phyloP scores from a whole-genome alignment of 1,139 yeast genomes.

The Blastobotrys serpentis region DNA sequence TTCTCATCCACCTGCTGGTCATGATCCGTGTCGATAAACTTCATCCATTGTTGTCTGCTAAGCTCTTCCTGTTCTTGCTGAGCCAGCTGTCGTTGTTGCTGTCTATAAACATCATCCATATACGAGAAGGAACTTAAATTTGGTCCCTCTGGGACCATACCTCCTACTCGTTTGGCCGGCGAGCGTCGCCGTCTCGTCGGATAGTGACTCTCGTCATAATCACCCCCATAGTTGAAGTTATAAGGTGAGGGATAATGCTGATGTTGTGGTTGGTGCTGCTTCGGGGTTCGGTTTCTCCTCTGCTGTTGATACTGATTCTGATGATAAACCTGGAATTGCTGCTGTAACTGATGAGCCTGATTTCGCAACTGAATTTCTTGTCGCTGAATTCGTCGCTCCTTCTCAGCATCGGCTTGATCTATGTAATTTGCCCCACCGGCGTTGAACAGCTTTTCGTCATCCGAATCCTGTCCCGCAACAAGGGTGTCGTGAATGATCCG shows the following conservation, averaged over 20 bases:
- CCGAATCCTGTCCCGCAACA: constrained; percentile 18
- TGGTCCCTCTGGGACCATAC: constrained; percentile 3
- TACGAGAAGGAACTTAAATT: constrained; percentile 12
- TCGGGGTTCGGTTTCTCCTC: constrained; percentile 1
- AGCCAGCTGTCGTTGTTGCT: constrained; percentile 17
- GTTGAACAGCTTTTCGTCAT: constrained; percentile 9
- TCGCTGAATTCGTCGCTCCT: constrained; percentile 15
- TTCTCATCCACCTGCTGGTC: constrained; percentile 21
- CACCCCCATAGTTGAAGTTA: constrained; percentile 11
- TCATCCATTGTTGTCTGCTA: constrained; percentile 23
- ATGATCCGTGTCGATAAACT: constrained; percentile 24
- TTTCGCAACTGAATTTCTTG: constrained; percentile 16
- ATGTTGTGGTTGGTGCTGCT: constrained; percentile 13
- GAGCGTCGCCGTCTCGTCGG: constrained; percentile 2
- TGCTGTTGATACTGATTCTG: constrained; percentile 11
- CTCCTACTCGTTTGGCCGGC: constrained; percentile 5
- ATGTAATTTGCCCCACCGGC: constrained; percentile 6
- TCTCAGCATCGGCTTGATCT: constrained; percentile 8
- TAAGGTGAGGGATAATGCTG: not conserved
- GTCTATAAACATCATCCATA: constrained; percentile 26
- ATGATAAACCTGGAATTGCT: constrained; percentile 11
- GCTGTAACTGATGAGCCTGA: constrained; percentile 17
- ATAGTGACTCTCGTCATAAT: no score
- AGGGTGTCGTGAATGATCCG: constrained; percentile 30
- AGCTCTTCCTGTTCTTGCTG: constrained; percentile 18